Evolutionary conservation across 2,329 filamentous ascomycete species (phyloP), one percentile per base, ranked within the genome.

Genomic region (Alternaria arbusti): DNA sequence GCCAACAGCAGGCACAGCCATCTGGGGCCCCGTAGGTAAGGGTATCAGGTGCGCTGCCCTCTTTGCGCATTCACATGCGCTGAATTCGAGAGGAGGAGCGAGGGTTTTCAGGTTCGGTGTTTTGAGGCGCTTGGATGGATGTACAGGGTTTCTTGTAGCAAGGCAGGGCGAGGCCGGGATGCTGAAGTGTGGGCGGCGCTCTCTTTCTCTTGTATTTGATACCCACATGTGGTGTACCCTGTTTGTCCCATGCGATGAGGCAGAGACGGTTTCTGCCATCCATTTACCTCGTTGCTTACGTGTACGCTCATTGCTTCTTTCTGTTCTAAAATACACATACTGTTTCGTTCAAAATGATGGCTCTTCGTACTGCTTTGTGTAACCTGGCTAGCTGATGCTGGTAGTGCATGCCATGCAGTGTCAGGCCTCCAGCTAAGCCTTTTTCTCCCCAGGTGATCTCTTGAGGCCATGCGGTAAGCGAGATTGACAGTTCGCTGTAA

Each of bases 171-270:
- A 50, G n/a, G 40, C 28, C 20, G 25, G 54, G 20, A 12, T n/a
- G 43, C 23, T 12, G 32, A 32, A 30, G 9, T 23, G 10, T 13
- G 50, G 47, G 40, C 46, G 51, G 52, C 45, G 45, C 44, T 49
- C n/a, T 46, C 32, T 58, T 46, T 56, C 47, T 56, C 44, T 15
- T 56, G 49, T 54, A 54, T 54, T 54, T 54, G 59, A 62, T 62
- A 62, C 59, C 59, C 59, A 58, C 44, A 58, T 20, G 59, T 62
- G 59, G 59, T 62, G 59, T 43, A 50, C 28, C 44, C 40, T 46
- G 54, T 46, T 36, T 52, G 54, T 46, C 22, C 36, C 20, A 22
- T 52, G 49, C 49, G 30, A 36, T 36, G 49, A 40, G 49, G 28
- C 28, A n/a, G 30, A 52, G 30, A 36, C 30, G 30, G 49, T 36